Conservation (phyloP, 345 rosid species). For the Camelina neglecta region DNA sequence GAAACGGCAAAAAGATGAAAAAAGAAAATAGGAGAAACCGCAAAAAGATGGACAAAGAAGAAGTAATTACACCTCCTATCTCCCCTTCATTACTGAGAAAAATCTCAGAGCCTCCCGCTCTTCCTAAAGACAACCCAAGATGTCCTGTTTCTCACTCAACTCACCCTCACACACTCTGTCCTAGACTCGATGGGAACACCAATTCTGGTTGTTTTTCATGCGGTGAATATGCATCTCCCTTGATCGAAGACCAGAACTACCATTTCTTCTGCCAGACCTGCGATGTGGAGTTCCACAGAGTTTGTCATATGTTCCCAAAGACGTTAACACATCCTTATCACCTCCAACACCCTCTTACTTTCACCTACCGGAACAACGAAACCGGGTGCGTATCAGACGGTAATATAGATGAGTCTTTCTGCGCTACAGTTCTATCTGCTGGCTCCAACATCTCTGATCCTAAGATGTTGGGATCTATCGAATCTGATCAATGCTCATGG, state of each 20-base stretch:
- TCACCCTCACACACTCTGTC: not conserved
- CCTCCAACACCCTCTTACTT: not conserved
- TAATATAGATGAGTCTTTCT: not conserved
- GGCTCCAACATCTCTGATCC: not conserved
- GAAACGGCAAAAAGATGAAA: not conserved
- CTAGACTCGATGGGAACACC: too few species aligned
- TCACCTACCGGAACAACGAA: not conserved
- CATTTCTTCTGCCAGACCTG: not conserved
- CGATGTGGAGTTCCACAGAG: not conserved
- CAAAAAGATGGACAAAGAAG: not conserved
- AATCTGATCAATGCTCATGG: not conserved
- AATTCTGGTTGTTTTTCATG: not conserved
- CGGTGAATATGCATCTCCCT: not conserved
- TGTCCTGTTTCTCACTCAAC: not conserved
- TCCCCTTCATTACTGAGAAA: too few species aligned
- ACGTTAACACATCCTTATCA: not conserved
- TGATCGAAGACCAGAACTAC: not conserved
- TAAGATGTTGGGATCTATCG: not conserved
- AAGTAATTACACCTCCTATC: too few species aligned
- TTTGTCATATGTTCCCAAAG: not conserved
- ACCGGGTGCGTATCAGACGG: not conserved
- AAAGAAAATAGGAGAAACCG: not conserved
- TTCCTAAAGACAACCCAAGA: not conserved
- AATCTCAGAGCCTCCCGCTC: too few species aligned
- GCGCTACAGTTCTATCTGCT: not conserved